Base-by-base conservation (phyloP, 306 rosid species). In the Trifolium fragiferum region DNA sequence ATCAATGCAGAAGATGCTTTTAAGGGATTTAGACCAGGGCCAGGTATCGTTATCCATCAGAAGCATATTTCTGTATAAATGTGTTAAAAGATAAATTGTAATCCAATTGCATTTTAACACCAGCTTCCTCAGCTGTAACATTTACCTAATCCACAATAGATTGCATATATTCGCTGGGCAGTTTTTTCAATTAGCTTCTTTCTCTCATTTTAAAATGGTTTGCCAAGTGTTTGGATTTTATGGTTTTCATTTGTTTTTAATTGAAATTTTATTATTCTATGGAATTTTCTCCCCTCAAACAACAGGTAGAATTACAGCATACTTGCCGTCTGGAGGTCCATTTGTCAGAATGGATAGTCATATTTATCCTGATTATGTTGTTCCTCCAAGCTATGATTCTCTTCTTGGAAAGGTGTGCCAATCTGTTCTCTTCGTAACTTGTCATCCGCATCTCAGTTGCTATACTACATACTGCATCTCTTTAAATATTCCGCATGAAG, bases 321-420 rank as follows among this genome's bases (percentile, higher is more conserved):
- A 94, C 86, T 75, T 94, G 85, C 99, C 99, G 7, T 85, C 99
- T 58, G 97, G 99, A 72, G 99, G 99, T 21, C 99, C 99, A 70
- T 94, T 94, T 86, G 99, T 94, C 53, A 87, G 99, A 85, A 94
- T 94, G 99, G 99, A 94, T 82, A 94, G 99, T 78, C 97, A 94
- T 82, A 86, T 94, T 71, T 92, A 94, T 81, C 92, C 97, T 74
- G 96, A 86, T 89, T 94, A 94, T 65, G 97, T 94, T 35, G 99
- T 94, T 84, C 99, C 99, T 78, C 97, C 99, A 40, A 92, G 91
- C 87, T 94, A 94, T 66, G 99, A 92, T 73, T 94, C 99, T 76
- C 99, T 94, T 79, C 99, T 94, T 50, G 99, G 97, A 81, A 91
- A 91, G 94, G 97, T 83, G 59, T 46, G 84, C 61, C 18, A 7